Conservation (phyloP, 176 grass and related monocot genomes). For the Raddia guianensis region DNA sequence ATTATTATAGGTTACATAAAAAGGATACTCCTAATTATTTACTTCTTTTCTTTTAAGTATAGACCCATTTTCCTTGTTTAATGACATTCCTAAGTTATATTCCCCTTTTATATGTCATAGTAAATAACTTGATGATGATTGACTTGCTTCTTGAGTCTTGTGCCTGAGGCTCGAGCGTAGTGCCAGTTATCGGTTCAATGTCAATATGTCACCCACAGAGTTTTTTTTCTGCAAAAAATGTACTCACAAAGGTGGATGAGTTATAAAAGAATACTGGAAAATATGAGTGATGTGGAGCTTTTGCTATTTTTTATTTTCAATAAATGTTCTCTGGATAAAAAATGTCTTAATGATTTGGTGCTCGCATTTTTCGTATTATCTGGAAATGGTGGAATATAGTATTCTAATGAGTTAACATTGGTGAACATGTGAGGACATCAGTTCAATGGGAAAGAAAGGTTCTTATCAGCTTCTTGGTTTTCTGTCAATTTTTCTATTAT, state of each 20-base stretch:
- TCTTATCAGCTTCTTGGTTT: slow-evolving; percentile 18
- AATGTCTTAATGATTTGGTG: not conserved
- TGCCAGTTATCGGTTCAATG: not conserved
- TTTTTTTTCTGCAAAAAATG: not conserved
- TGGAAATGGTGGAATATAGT: slow-evolving; percentile 24
- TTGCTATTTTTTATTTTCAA: not conserved
- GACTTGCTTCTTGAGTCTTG: not conserved
- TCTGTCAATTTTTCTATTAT: not conserved
- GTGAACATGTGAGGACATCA: not conserved
- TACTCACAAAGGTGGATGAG: not conserved
- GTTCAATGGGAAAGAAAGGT: not conserved
- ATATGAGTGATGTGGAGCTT: not conserved
- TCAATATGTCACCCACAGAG: not conserved
- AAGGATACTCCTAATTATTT: not conserved
- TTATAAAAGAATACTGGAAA: not conserved
- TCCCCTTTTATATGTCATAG: not conserved
- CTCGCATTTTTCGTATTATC: slow-evolving; percentile 28
- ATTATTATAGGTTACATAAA: slow-evolving; percentile 20
- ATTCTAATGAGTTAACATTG: slow-evolving; percentile 14
- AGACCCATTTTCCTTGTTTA: not conserved
- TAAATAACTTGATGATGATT: slow-evolving; percentile 9
- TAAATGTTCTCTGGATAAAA: not conserved
- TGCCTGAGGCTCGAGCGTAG: not conserved
- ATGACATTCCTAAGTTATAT: slow-evolving; percentile 15
- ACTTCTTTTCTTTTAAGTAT: not conserved